phyloP scores from a whole-genome alignment of 2,329 filamentous ascomycete species.

The Tolypocladium album region DNA sequence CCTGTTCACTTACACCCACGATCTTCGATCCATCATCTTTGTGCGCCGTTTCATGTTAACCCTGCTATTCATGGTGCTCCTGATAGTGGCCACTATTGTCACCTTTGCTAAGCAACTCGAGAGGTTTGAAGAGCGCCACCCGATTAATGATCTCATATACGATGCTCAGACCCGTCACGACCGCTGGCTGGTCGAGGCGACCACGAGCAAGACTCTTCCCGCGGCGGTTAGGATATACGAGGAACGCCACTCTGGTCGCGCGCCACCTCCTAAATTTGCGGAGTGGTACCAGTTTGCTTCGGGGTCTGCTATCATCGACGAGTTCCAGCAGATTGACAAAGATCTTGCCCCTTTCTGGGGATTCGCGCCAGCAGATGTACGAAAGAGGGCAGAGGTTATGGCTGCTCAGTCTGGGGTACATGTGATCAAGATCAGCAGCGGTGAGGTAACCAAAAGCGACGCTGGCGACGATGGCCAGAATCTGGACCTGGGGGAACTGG shows the following conservation, averaged over 20 bases:
- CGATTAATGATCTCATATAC: conserved; percentile 38
- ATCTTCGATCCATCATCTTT: conserved; percentile 31
- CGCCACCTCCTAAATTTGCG: conserved; percentile 72
- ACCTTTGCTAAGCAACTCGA: conserved; percentile 19
- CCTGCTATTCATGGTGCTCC: conserved; percentile 24
- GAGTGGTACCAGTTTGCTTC: conserved; percentile 75
- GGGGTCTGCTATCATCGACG: conserved; percentile 64
- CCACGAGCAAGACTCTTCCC: conserved; percentile 33
- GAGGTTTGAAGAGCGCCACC: conserved; percentile 25
- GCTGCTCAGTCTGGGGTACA: conserved; percentile 31
- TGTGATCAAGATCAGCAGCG: conserved; percentile 50
- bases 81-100: conserved; percentile 26
- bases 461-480: conserved; percentile 19
- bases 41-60: conserved; percentile 29
- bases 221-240: conserved; percentile 38
- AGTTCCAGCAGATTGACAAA: conserved; percentile 69
- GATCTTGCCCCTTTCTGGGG: conserved; percentile 72
- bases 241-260: conserved; percentile 47
- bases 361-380: conserved; percentile 55
- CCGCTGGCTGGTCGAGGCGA: conserved; percentile 37
- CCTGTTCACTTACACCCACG: conserved; percentile 31
- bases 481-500: conserved; percentile 30
- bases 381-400: conserved; percentile 40
- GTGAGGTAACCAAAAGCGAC: conserved; percentile 38
- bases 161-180: conserved; percentile 33